phyloP scores from a whole-genome alignment of 2,329 filamentous ascomycete genomes.

The Verticillium alfalfae region DNA sequence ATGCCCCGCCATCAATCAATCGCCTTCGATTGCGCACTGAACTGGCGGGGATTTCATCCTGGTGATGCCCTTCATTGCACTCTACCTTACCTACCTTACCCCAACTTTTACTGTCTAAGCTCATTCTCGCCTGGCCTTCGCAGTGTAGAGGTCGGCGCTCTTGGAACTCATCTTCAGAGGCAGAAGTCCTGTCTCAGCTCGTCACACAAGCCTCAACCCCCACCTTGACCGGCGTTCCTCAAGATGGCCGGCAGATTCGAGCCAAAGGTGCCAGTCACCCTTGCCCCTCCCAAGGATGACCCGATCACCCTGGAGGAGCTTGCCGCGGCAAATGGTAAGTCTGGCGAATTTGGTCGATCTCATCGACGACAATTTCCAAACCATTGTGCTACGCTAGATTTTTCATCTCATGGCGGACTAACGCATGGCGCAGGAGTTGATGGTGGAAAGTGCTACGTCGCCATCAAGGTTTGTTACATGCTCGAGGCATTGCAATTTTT shows the following conservation, averaged over 20 bases:
- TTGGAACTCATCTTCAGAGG: too few species aligned
- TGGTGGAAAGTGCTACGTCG: slow-evolving; percentile 61
- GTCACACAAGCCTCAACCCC: too few species aligned
- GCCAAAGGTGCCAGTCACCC: slow-evolving; percentile 68
- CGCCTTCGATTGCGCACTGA: neutral
- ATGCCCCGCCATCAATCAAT: neutral
- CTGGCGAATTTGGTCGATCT: neutral
- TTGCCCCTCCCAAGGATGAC: slow-evolving; percentile 83
- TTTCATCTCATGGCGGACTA: neutral
- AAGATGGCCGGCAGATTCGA: slow-evolving; percentile 64
- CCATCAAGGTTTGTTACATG: slow-evolving; percentile 52
- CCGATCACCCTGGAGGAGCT: slow-evolving; percentile 77
- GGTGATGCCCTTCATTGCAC: neutral
- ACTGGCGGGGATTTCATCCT: neutral
- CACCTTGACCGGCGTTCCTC: too few species aligned
- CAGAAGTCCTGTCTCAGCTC: too few species aligned
- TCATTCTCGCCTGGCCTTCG: too few species aligned
- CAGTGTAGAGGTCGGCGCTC: too few species aligned
- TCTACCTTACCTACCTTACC: neutral
- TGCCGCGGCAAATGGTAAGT: slow-evolving; percentile 74
- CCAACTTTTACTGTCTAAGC: too few species aligned
- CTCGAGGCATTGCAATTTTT: neutral
- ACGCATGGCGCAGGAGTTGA: slow-evolving; percentile 47
- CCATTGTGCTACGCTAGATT: neutral
- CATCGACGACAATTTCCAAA: neutral